Evolutionary conservation across 805 yeast genomes (phyloP).

Genomic region (Candida namnaoensis): DNA sequence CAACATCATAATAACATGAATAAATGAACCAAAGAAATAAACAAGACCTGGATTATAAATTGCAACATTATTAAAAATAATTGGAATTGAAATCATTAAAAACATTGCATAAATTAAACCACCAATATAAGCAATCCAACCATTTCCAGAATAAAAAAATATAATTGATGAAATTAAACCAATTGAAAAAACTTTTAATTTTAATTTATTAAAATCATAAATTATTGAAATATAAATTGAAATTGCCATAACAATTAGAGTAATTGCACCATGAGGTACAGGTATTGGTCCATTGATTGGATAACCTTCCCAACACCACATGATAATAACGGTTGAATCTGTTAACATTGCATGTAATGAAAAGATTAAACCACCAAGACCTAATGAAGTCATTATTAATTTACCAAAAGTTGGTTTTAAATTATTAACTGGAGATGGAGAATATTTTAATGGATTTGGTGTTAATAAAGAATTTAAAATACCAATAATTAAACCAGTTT

Average conservation of each 20-base stretch:
- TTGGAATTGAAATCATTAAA: constrained; percentile 56
- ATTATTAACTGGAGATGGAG: not conserved
- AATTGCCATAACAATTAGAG: constrained; percentile 46
- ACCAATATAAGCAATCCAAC: constrained; percentile 73
- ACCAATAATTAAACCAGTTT: constrained; percentile 58
- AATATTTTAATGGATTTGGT: constrained; percentile 18
- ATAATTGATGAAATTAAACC: constrained; percentile 33
- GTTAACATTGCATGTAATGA: constrained; percentile 65
- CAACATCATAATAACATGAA: constrained; percentile 48
- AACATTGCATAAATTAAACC: constrained; percentile 61
- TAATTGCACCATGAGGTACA: constrained; percentile 65
- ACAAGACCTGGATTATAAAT: constrained; percentile 47
- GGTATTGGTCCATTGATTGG: constrained; percentile 85
- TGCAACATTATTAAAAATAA: constrained; percentile 48
- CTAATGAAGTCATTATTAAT: constrained; percentile 44
- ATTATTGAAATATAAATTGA: constrained; percentile 44
- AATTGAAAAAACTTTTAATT: constrained; percentile 28
- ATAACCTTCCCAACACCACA: constrained; percentile 96
- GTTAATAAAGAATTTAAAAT: constrained; percentile 57
- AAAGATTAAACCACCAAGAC: constrained; percentile 72
- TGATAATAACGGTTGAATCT: constrained; percentile 80
- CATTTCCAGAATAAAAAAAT: constrained; percentile 41
- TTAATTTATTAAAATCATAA: constrained; percentile 12
- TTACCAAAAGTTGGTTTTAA: constrained; percentile 16
- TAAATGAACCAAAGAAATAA: constrained; percentile 38